Percentiles rank a stretch among this genome's conserved stretches.
These are phyloP conservation scores for Salinomyces thailandicus DNA, from an alignment of 2,329 filamentous ascomycete species.

Conservation along the genomic window DNA sequence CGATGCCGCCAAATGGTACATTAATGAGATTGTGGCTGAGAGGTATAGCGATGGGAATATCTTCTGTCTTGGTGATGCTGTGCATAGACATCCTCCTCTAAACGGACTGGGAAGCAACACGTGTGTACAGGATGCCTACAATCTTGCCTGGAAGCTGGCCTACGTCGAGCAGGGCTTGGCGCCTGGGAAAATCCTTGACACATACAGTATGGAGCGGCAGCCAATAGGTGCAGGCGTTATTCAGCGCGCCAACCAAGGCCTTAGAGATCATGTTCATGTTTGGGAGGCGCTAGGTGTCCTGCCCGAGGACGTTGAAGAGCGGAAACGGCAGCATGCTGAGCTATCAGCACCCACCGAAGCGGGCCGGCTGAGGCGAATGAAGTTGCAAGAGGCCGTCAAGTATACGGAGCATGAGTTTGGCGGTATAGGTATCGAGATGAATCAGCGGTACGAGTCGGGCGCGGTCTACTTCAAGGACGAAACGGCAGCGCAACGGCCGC, in stretches of 20 bases:
- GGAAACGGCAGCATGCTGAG: constrained; percentile 20
- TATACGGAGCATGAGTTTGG: constrained; percentile 35
- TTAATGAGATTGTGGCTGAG: constrained; percentile 54
- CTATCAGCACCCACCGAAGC: constrained; percentile 18
- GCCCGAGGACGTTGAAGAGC: constrained; percentile 17
- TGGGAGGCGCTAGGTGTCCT: constrained; percentile 24
- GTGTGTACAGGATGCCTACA: constrained; percentile 33
- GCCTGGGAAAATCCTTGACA: constrained; percentile 17
- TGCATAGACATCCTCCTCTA: constrained; percentile 48
- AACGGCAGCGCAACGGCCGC: constrained; percentile 12
- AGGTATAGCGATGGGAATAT: constrained; percentile 41
- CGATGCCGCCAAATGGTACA: constrained; percentile 47
- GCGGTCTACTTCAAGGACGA: constrained; percentile 28
- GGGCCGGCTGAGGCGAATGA: constrained; percentile 30
- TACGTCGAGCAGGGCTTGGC: constrained; percentile 24
- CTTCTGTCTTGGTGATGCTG: constrained; percentile 49
- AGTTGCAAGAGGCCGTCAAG: constrained; percentile 20
- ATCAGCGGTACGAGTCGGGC: constrained; percentile 42
- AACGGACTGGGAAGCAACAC: constrained; percentile 51
- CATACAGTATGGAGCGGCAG: constrained; percentile 27
- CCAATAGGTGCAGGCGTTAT: constrained; percentile 40
- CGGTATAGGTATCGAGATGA: constrained; percentile 50
- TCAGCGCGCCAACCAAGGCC: constrained; percentile 46
- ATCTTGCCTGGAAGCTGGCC: constrained; percentile 30
- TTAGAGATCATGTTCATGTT: constrained; percentile 39